Conservation (phyloP, 768 basidiomycete genomes). For the Rhizopogon sp. region DNA sequence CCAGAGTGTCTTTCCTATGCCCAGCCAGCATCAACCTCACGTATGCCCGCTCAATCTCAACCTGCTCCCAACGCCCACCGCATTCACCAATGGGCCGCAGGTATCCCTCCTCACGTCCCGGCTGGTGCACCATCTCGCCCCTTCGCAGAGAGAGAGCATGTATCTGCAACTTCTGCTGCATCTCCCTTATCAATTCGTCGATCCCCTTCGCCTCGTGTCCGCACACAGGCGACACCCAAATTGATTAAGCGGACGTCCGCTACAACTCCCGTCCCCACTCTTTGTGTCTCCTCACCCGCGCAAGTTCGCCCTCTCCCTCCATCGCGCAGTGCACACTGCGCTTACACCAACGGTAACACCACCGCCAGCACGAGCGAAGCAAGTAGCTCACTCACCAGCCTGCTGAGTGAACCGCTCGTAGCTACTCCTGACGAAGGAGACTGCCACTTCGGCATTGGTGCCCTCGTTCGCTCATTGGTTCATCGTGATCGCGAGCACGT, state of each 20-base stretch:
- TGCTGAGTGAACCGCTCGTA: slow-evolving; percentile 37
- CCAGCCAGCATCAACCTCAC: slow-evolving; percentile 29
- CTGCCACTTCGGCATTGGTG: slow-evolving; percentile 41
- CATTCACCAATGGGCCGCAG: slow-evolving; percentile 26
- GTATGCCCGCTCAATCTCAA: neutral
- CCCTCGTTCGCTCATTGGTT: slow-evolving; percentile 28
- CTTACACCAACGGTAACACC: slow-evolving; percentile 29
- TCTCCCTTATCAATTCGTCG: slow-evolving; percentile 1
- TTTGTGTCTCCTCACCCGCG: slow-evolving; percentile 44
- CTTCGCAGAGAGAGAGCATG: slow-evolving; percentile 15
- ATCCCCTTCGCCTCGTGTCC: slow-evolving; percentile 10
- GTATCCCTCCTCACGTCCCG: slow-evolving; percentile 26
- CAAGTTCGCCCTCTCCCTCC: slow-evolving; percentile 20
- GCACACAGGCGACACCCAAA: slow-evolving; percentile 25
- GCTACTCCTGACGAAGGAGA: slow-evolving; percentile 34
- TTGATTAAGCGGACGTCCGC: slow-evolving; percentile 30
- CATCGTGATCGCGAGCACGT: slow-evolving; percentile 19
- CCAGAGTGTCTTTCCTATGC: slow-evolving; percentile 34
- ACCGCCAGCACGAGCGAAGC: slow-evolving; percentile 30
- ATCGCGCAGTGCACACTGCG: slow-evolving; percentile 29
- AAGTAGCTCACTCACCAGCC: slow-evolving; percentile 50
- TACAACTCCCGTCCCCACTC: slow-evolving; percentile 36
- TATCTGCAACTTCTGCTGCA: neutral
- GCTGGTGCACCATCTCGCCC: slow-evolving; percentile 25
- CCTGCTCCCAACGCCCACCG: slow-evolving; percentile 4